Percentiles rank a stretch among this genome's conserved stretches.
phyloP scores from a whole-genome alignment of 768 basidiomycete genomes.

The Leccinum rimulosum region DNA sequence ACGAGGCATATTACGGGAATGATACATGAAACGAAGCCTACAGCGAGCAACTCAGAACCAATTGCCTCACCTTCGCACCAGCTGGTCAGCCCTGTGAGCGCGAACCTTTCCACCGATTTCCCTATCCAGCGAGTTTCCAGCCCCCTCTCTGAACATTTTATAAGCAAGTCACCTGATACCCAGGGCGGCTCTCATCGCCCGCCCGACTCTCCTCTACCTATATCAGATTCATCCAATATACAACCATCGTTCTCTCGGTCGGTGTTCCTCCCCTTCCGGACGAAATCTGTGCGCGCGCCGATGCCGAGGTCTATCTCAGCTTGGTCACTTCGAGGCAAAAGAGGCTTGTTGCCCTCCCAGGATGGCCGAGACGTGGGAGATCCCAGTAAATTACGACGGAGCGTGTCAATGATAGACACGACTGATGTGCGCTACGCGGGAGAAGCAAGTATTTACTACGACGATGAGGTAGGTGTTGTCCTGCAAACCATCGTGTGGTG shows the following conservation, averaged over 20 bases:
- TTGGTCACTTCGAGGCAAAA: slow-evolving; percentile 1
- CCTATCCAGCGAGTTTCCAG: slow-evolving; percentile 2
- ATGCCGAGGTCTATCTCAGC: slow-evolving; percentile 19
- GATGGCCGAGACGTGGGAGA: slow-evolving; percentile 20
- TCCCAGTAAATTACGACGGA: slow-evolving; percentile 18
- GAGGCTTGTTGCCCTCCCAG: slow-evolving; percentile 1
- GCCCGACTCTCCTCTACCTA: background rate
- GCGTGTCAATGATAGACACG: slow-evolving; percentile 8
- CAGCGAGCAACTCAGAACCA: slow-evolving; percentile 12
- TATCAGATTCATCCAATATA: background rate
- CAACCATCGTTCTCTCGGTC: slow-evolving; percentile 14
- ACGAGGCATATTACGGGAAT: slow-evolving; percentile 62
- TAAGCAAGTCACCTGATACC: background rate
- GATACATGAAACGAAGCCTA: slow-evolving; percentile 12
- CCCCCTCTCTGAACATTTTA: background rate
- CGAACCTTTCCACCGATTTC: background rate
- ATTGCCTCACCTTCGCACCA: background rate
- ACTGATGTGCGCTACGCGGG: slow-evolving; percentile 48
- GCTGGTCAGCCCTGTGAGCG: background rate
- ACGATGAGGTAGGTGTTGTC: slow-evolving; percentile 41
- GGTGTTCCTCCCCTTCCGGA: slow-evolving; percentile 14
- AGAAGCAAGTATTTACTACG: slow-evolving; percentile 54
- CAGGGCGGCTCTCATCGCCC: background rate
- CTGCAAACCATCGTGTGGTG: background rate
- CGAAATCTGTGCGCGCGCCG: slow-evolving; percentile 12